Conservation (phyloP, 768 basidiomycete genomes). For the Boletus coccyginus region DNA sequence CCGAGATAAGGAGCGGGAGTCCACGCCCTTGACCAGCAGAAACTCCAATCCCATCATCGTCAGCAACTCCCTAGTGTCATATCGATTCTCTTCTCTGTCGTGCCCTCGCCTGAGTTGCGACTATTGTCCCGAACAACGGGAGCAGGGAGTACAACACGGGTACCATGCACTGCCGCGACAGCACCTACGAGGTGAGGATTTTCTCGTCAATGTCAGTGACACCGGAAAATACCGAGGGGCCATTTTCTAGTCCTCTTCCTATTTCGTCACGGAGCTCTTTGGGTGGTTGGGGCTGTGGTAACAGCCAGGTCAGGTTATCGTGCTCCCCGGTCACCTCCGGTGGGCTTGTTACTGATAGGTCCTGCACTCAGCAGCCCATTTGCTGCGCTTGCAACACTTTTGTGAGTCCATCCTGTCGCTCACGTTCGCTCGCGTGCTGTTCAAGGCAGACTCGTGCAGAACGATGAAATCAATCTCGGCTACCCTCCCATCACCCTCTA, state of each 20-base stretch:
- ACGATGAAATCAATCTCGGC: neutral
- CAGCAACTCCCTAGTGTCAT: neutral
- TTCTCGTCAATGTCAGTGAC: neutral
- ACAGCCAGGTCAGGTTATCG: neutral
- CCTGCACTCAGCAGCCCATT: neutral
- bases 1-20: neutral
- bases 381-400: slow-evolving; percentile 2
- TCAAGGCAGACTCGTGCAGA: neutral
- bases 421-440: neutral
- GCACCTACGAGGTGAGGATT: neutral
- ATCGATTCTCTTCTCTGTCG: neutral
- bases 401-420: neutral
- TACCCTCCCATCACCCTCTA: neutral
- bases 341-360: neutral
- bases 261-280: neutral
- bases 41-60: neutral
- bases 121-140: no score
- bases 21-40: neutral
- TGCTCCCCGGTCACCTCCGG: neutral
- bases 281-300: neutral
- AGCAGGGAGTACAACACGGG: slow-evolving; percentile 40
- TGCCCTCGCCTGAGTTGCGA: neutral
- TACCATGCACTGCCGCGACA: slow-evolving; percentile 16
- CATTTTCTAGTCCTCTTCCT: neutral
- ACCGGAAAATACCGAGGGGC: neutral